Conservation (phyloP, 2,329 filamentous ascomycete genomes). For the Aureobasidium sp. region DNA sequence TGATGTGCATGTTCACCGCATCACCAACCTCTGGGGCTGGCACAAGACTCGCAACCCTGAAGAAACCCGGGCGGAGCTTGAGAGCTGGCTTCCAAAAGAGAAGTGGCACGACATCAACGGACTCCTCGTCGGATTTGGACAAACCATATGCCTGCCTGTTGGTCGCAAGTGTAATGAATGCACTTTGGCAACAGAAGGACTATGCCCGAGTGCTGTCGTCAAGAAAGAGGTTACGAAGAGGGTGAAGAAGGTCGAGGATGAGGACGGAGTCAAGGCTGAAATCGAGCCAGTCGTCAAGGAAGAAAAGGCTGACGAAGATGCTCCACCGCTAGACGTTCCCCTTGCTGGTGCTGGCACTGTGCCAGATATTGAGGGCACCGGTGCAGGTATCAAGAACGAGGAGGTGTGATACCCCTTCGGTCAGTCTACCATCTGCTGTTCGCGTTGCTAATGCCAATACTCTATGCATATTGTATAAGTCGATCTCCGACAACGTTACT, state of each 20-base stretch:
- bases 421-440: not conserved
- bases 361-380: constrained; percentile 20
- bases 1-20: constrained; percentile 89
- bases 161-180: constrained; percentile 79
- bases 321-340: constrained; percentile 18
- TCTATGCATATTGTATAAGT: not conserved
- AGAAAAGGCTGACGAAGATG: constrained; percentile 22
- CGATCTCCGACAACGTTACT: not conserved
- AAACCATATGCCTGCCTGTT: constrained; percentile 75
- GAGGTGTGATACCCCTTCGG: not conserved
- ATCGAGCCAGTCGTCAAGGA: constrained; percentile 20
- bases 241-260: constrained; percentile 32
- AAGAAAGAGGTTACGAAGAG: constrained; percentile 44
- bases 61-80: constrained; percentile 64
- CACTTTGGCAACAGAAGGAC: constrained; percentile 61
- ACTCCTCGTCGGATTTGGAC: constrained; percentile 78
- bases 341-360: constrained; percentile 12
- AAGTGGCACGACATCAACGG: constrained; percentile 90
- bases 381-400: constrained; percentile 10
- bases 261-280: constrained; percentile 23
- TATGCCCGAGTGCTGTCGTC: constrained; percentile 53
- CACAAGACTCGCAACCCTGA: constrained; percentile 73
- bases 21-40: constrained; percentile 93
- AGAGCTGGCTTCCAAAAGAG: constrained; percentile 75
- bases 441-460: not conserved